Conservation (phyloP, 805 yeast species). For the Suhomyces faveliae region DNA sequence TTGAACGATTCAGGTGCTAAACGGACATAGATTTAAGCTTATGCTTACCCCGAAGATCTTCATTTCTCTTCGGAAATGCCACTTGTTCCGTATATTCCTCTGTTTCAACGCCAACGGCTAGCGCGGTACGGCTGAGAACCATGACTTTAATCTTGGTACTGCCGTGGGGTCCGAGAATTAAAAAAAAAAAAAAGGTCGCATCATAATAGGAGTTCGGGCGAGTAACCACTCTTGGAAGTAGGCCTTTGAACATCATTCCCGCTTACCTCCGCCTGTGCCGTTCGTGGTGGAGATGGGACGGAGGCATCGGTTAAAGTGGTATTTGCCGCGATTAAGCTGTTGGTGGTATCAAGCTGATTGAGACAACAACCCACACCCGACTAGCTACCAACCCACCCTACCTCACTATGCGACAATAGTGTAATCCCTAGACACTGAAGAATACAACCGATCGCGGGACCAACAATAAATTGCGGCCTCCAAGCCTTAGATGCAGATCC, state of each 20-base stretch:
- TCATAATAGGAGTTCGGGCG: conserved; percentile 1
- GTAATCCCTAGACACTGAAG: neutral
- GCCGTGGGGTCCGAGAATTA: conserved; percentile 7
- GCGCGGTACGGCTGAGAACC: conserved; percentile 5
- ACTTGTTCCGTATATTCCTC: neutral
- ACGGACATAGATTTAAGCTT: neutral
- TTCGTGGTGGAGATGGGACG: neutral
- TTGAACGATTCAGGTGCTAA: neutral
- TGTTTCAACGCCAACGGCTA: conserved; percentile 1
- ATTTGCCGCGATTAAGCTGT: neutral
- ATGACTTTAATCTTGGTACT: neutral
- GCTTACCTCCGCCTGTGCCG: neutral
- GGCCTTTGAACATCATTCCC: neutral
- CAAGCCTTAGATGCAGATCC: conserved; percentile 3
- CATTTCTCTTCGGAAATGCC: neutral
- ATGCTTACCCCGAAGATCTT: neutral
- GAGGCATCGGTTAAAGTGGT: neutral
- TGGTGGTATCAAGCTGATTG: neutral
- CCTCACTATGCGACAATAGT: neutral
- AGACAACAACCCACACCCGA: neutral
- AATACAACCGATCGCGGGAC: neutral
- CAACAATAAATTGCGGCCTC: neutral
- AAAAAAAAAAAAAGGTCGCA: neutral
- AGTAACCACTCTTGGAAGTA: neutral
- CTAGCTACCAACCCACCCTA: neutral